Evolutionary conservation across 2,329 filamentous ascomycete genomes (phyloP).

Genomic region (Claviceps sp.): DNA sequence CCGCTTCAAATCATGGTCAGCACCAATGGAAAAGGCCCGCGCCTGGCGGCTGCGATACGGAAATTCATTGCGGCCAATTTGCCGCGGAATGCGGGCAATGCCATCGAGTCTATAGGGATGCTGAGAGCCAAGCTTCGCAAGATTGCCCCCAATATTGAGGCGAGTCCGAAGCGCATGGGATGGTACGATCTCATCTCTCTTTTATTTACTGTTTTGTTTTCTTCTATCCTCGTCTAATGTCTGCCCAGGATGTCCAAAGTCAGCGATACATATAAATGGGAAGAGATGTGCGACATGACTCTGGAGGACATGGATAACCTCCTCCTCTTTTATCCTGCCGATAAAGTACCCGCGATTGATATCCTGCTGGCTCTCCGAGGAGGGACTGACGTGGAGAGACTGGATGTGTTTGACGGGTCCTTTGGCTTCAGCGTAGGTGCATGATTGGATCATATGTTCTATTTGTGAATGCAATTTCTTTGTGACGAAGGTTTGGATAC

Average conservation of each 20-base stretch:
- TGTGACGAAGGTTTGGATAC: too few species aligned
- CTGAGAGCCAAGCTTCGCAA: constrained; percentile 67
- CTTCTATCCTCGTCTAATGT: not conserved
- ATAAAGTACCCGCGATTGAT: constrained; percentile 42
- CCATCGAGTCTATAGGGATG: constrained; percentile 72
- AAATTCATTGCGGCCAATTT: constrained; percentile 65
- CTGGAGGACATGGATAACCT: constrained; percentile 75
- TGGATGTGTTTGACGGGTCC: constrained; percentile 45
- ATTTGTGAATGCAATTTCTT: not conserved
- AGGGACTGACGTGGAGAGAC: constrained; percentile 27
- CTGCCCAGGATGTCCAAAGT: constrained; percentile 73
- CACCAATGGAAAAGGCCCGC: constrained; percentile 91
- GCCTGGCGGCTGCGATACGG: constrained; percentile 75
- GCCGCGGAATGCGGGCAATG: constrained; percentile 68
- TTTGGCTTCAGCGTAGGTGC: constrained; percentile 44
- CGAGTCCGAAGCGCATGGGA: constrained; percentile 78
- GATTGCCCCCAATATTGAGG: constrained; percentile 56
- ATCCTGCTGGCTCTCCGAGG: constrained; percentile 41
- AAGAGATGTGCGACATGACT: constrained; percentile 70
- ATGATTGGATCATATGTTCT: constrained; percentile 4
- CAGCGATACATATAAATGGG: constrained; percentile 73
- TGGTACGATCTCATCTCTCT: constrained; percentile 42
- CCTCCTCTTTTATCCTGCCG: constrained; percentile 55
- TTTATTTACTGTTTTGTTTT: not conserved
- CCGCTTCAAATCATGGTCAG: constrained; percentile 97